Conservation (phyloP, 2,329 filamentous ascomycete species). For the Talaromyces amestolkiae region DNA sequence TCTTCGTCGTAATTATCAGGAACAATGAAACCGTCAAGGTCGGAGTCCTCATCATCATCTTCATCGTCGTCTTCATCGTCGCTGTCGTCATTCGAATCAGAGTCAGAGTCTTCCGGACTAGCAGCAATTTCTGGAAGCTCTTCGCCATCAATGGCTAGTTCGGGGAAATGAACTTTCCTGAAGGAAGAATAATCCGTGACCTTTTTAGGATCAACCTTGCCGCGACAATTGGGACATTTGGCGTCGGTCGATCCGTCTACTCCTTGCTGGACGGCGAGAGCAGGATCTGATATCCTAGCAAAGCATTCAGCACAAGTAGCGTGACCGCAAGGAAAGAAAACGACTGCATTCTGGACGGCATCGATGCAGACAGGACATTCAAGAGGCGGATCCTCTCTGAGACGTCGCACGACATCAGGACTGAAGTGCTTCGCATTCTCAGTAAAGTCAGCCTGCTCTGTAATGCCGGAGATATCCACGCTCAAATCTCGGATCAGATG, state of each 20-base stretch:
- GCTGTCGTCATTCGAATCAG: constrained; percentile 26
- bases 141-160: constrained; percentile 36
- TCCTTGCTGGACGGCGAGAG: constrained; percentile 57
- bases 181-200: constrained; percentile 74
- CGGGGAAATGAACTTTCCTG: constrained; percentile 67
- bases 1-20: constrained; percentile 28
- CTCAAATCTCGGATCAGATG: constrained; percentile 67
- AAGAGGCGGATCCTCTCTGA: constrained; percentile 62
- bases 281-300: constrained; percentile 63
- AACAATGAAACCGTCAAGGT: constrained; percentile 18
- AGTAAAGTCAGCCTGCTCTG: constrained; percentile 56
- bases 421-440: constrained; percentile 62
- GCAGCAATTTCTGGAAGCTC: neutral
- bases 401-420: constrained; percentile 61
- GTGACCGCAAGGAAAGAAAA: constrained; percentile 82
- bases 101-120: constrained; percentile 40
- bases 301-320: constrained; percentile 76
- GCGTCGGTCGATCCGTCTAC: constrained; percentile 54
- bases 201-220: constrained; percentile 62
- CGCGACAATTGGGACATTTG: constrained; percentile 76
- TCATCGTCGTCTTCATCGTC: constrained; percentile 49
- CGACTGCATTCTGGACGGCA: constrained; percentile 67
- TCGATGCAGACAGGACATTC: constrained; percentile 85
- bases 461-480: constrained; percentile 47
- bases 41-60: constrained; percentile 35